Conservation (phyloP, 257 asterid genomes). For the Avicennia marina region DNA sequence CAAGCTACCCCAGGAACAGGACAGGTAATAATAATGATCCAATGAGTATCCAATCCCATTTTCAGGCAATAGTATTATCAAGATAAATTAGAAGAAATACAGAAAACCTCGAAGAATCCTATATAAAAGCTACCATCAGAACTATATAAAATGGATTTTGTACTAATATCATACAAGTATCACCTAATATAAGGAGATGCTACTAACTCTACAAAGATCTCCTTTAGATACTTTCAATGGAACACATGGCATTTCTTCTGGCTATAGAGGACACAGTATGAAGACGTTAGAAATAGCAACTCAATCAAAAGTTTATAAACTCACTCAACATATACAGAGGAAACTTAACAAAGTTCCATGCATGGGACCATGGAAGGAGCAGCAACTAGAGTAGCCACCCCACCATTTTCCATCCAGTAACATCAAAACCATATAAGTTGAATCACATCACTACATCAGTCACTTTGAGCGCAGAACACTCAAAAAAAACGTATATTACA, state of each 20-base stretch:
- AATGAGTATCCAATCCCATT: background rate
- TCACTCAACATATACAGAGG: background rate
- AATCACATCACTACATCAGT: conserved; percentile 3
- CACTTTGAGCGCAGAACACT: background rate
- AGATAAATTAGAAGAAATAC: background rate
- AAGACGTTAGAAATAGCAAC: background rate
- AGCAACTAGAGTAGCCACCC: background rate
- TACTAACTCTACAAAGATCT: background rate
- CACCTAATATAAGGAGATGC: background rate
- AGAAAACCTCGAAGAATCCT: background rate
- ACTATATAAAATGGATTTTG: background rate
- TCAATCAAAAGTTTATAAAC: background rate
- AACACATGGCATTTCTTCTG: background rate
- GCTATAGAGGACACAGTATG: conserved; percentile 4
- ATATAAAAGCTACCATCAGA: background rate
- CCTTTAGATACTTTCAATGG: background rate
- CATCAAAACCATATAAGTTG: conserved; percentile 5
- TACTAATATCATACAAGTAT: background rate
- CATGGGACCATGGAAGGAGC: background rate
- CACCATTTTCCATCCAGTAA: no score
- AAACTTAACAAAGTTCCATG: background rate
- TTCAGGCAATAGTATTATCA: background rate
- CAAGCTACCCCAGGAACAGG: no score
- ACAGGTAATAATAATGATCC: no score
- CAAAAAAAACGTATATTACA: background rate